phyloP scores from a whole-genome alignment of 495 filamentous ascomycete genomes.

The Baudoinia panamericana region DNA sequence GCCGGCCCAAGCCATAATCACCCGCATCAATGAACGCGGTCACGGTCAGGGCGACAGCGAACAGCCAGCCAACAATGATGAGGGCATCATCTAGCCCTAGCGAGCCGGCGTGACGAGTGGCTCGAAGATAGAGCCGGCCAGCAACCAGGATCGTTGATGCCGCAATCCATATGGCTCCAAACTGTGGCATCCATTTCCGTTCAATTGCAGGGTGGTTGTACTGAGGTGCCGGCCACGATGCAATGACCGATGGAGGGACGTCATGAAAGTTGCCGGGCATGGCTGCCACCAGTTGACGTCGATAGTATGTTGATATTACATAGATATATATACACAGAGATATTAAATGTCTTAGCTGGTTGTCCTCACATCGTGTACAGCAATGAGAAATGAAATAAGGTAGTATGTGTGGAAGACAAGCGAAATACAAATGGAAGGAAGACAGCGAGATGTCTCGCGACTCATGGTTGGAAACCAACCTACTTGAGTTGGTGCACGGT shows the following conservation, averaged over 20 bases:
- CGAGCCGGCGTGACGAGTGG: background rate
- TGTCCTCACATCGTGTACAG: too few species aligned
- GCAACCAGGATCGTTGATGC: constrained; percentile 3
- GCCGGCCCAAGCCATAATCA: constrained; percentile 21
- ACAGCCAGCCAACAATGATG: constrained; percentile 1
- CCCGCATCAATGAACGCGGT: constrained; percentile 1
- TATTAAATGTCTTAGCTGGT: too few species aligned
- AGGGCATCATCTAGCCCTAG: constrained; percentile 8
- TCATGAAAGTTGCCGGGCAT: constrained; percentile 6
- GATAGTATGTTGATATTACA: background rate
- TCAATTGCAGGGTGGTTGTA: constrained; percentile 1
- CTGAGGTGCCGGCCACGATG: constrained; percentile 4
- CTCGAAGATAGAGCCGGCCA: constrained; percentile 4
- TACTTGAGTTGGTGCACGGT: too few species aligned
- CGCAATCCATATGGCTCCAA: background rate
- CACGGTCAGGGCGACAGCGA: constrained; percentile 4
- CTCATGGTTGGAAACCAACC: too few species aligned
- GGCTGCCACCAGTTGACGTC: background rate
- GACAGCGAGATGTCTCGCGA: too few species aligned
- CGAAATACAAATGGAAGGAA: too few species aligned
- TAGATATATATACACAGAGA: too few species aligned
- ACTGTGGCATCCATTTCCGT: constrained; percentile 6
- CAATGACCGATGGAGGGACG: constrained; percentile 6
- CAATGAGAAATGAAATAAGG: too few species aligned
- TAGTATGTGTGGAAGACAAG: too few species aligned